phyloP scores from a whole-genome alignment of 805 yeast genomes.

The Kazachstania martiniae region DNA sequence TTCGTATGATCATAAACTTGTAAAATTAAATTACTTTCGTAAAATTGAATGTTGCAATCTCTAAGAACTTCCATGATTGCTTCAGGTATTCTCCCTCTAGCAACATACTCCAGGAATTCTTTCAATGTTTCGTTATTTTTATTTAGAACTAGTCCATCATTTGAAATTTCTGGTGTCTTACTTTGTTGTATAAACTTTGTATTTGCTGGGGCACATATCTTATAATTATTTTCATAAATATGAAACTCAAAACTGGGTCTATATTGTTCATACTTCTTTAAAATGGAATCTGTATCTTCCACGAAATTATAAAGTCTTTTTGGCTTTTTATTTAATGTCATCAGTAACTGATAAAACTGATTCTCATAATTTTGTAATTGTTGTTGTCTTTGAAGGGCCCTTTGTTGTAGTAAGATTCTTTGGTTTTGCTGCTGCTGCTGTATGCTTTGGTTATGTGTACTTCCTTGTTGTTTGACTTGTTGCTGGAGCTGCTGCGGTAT shows the following conservation, averaged over 20 bases:
- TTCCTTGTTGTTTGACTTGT: conserved; percentile 12
- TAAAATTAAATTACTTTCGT: conserved; percentile 82
- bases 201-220: conserved; percentile 67
- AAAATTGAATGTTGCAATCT: conserved; percentile 74
- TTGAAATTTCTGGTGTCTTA: conserved; percentile 26
- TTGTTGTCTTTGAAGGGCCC: conserved; percentile 30
- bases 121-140: conserved; percentile 63
- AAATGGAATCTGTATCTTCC: conserved; percentile 59
- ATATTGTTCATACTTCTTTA: conserved; percentile 63
- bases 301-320: conserved; percentile 46
- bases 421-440: conserved; percentile 28
- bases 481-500: background rate
- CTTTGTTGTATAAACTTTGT: conserved; percentile 26
- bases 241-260: conserved; percentile 83
- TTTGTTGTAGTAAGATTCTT: conserved; percentile 18
- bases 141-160: conserved; percentile 71
- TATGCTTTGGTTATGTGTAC: conserved; percentile 2
- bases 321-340: conserved; percentile 29
- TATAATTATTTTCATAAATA: conserved; percentile 81
- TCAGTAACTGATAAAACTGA: conserved; percentile 29
- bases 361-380: conserved; percentile 33
- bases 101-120: conserved; percentile 69
- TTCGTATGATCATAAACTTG: conserved; percentile 81
- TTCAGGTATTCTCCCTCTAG: conserved; percentile 76
- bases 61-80: conserved; percentile 81